phyloP scores from a whole-genome alignment of 352 stramenopile species.

The Pythium chondricola region DNA sequence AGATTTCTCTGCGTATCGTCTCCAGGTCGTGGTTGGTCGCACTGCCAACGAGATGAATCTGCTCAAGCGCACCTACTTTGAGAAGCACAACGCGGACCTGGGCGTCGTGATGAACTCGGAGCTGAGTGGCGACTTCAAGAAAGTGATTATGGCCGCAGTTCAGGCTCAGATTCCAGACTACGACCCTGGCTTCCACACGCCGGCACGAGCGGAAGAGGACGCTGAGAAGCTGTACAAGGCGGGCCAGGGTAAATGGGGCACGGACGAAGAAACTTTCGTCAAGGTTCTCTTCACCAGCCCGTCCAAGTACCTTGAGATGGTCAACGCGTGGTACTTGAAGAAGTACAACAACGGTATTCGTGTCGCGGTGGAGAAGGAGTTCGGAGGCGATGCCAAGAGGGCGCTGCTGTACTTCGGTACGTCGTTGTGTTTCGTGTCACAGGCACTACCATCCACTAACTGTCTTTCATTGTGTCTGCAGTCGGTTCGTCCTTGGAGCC shows the following conservation, averaged over 20 bases:
- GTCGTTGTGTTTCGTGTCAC: neutral
- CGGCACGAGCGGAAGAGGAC: conserved; percentile 41
- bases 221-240: conserved; percentile 63
- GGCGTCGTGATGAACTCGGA: conserved; percentile 55
- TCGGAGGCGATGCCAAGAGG: conserved; percentile 48
- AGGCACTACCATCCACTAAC: neutral
- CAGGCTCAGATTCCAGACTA: conserved; percentile 35
- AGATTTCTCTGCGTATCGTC: neutral
- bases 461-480: conserved; percentile 13
- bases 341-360: conserved; percentile 63
- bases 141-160: conserved; percentile 53
- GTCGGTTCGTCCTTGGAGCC: conserved; percentile 51
- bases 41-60: conserved; percentile 67
- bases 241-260: conserved; percentile 67
- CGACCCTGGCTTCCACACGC: conserved; percentile 51
- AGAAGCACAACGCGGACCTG: conserved; percentile 71
- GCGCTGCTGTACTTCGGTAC: conserved; percentile 61
- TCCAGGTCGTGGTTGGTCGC: conserved; percentile 59
- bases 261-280: conserved; percentile 62
- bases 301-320: conserved; percentile 39
- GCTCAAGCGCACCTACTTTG: conserved; percentile 70
- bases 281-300: conserved; percentile 54
- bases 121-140: conserved; percentile 62
- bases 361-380: conserved; percentile 55
- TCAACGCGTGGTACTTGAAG: conserved; percentile 63